Percentiles rank a stretch among this genome's conserved stretches.
phyloP scores from a whole-genome alignment of 192 early-diverging fungal species.

The Dimargaris cristalligena region DNA sequence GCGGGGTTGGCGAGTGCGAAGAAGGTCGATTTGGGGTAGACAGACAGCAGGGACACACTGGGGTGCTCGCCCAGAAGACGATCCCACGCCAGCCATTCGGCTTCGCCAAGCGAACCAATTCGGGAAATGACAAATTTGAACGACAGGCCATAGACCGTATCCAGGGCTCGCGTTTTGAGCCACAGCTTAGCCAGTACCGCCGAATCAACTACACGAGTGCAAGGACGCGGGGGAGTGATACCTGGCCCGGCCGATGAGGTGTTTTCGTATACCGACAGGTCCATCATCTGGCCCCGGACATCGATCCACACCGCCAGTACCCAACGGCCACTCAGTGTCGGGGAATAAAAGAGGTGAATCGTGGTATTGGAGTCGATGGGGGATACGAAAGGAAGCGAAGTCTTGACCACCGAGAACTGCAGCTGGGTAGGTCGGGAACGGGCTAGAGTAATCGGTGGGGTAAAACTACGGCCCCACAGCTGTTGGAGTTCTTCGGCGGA shows the following conservation, averaged over 20 bases:
- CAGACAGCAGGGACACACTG: background rate
- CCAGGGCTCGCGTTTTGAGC: slow-evolving; percentile 5
- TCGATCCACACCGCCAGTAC: slow-evolving; percentile 5
- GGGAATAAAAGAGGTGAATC: slow-evolving; percentile 4
- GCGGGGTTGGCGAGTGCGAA: background rate
- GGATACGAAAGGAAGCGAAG: background rate
- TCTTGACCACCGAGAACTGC: background rate
- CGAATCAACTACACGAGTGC: too few species aligned
- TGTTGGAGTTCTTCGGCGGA: background rate
- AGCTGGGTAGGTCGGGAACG: background rate
- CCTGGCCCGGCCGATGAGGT: too few species aligned
- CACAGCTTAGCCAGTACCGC: slow-evolving; percentile 1
- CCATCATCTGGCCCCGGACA: slow-evolving; percentile 7
- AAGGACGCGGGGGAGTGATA: too few species aligned
- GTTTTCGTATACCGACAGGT: slow-evolving; percentile 6
- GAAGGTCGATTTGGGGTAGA: slow-evolving; percentile 8
- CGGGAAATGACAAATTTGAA: slow-evolving; percentile 8
- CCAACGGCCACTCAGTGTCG: background rate
- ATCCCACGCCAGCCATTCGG: slow-evolving; percentile 7
- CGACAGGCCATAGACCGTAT: background rate
- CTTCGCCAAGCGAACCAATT: background rate
- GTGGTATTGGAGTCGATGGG: slow-evolving; percentile 8
- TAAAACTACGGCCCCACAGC: slow-evolving; percentile 2
- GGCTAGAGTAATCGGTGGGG: slow-evolving; percentile 6
- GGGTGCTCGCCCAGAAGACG: background rate